Evolutionary conservation across 1,284 basidiomycete species (phyloP).

Genomic region (Coniophora puteana): DNA sequence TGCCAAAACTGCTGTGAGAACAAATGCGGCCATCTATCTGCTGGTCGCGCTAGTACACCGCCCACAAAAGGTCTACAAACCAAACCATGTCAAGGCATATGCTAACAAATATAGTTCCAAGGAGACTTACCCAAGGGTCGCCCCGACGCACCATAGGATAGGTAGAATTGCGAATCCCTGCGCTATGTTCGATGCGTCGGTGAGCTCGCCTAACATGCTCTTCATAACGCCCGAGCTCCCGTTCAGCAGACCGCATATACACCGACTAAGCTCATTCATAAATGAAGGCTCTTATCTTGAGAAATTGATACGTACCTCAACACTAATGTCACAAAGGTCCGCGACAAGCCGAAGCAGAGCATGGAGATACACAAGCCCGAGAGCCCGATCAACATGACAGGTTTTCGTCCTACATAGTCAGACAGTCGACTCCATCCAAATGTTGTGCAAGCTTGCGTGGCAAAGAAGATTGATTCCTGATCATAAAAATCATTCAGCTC

Average conservation of each 20-base stretch:
- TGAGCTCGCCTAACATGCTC: slow-evolving; percentile 37
- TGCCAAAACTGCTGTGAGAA: slow-evolving; percentile 53
- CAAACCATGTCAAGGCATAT: not conserved
- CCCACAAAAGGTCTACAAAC: slow-evolving; percentile 61
- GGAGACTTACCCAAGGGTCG: slow-evolving; percentile 36
- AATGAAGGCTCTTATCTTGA: not conserved
- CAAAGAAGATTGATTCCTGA: slow-evolving; percentile 71
- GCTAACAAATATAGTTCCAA: not conserved
- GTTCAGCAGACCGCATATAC: slow-evolving; percentile 29
- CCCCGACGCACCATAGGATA: slow-evolving; percentile 41
- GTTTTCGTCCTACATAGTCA: slow-evolving; percentile 68
- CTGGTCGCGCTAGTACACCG: slow-evolving; percentile 54
- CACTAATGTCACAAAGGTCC: slow-evolving; percentile 61
- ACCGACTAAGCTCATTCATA: too few species aligned
- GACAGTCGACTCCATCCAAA: slow-evolving; percentile 75
- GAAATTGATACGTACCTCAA: slow-evolving; percentile 54
- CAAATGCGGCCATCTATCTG: slow-evolving; percentile 50
- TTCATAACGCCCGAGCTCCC: slow-evolving; percentile 53
- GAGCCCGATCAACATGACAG: slow-evolving; percentile 65
- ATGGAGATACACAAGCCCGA: slow-evolving; percentile 69
- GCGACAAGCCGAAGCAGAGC: slow-evolving; percentile 70
- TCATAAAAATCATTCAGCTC: too few species aligned
- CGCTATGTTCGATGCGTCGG: slow-evolving; percentile 47
- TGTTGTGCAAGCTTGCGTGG: slow-evolving; percentile 66
- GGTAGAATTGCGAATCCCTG: slow-evolving; percentile 45